Evolutionary conservation across 2,329 filamentous ascomycete genomes (phyloP), one percentile per base, ranked within the genome.

Genomic region (Ophiosphaerella narmari): DNA sequence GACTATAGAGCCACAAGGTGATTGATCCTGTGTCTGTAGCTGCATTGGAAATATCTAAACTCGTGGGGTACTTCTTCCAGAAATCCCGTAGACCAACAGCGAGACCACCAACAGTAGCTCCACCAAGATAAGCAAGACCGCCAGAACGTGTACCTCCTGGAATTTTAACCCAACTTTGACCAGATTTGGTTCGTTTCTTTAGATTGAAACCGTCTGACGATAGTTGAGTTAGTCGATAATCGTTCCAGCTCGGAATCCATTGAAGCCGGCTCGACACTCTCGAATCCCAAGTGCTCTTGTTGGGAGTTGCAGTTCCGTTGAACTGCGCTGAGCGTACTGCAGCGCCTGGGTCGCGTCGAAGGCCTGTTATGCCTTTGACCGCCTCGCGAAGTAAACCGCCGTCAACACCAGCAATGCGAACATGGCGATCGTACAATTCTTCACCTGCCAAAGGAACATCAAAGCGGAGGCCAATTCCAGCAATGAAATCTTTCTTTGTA

Each of bases 11-110:
- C 84, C 84, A 87, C 0, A 85, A 50, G 0, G 83, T 86, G 9
- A 86, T 72, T 4, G 77, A 72, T 0, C 82, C 82, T 2, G 67
- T 62, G 39, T 84, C 78, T 0, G 74, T 73, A 0, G 75, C 76
- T 0, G 82, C 80, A 43, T 81, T 77, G 0, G 75, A 68, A 9
- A 86, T 76, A 39, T 86, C 83, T 4, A 86, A 67, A 3, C 80
- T 77, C 0, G 81, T 83, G 0, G 84, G 84, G 54, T 83, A 85
- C 13, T 81, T 77, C 71, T 86, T 82, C 84, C 84, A 86, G 63
- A 86, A 86, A 58, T 86, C 78, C 2, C 80, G 78, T 39, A 84
- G 74, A 0, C 82, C 82, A 5, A 86, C 65, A 1, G 81, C 83
- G 1, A 87, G 73, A 11, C 84, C 84, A n/a, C 84, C 84, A 3